phyloP scores from a whole-genome alignment of 257 asterid genomes.

The Cynanchum wilfordii region DNA sequence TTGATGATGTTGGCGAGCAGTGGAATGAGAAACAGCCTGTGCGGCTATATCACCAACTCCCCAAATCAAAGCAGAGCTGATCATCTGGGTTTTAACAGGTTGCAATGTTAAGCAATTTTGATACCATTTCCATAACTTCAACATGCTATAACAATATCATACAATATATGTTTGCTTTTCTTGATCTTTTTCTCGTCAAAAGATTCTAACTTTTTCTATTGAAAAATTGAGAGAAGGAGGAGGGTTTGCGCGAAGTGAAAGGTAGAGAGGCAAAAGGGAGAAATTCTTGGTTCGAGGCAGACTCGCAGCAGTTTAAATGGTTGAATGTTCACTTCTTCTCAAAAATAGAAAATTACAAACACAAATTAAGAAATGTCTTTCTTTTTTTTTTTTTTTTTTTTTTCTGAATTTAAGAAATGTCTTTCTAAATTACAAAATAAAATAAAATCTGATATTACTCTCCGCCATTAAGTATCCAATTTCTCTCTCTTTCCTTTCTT shows the following conservation, averaged over 20 bases:
- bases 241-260: no score
- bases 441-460: no score
- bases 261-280: neutral
- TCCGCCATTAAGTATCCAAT: no score
- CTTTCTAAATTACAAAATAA: no score
- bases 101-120: conserved; percentile 64
- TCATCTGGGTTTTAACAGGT: conserved; percentile 79
- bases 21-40: conserved; percentile 65
- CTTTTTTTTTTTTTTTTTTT: no score
- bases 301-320: no score
- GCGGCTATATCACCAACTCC: conserved; percentile 77
- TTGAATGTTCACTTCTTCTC: no score
- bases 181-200: neutral
- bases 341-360: no score
- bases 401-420: no score
- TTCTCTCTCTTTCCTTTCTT: no score
- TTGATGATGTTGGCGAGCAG: conserved; percentile 26
- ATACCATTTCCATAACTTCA: conserved; percentile 76
- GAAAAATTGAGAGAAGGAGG: neutral
- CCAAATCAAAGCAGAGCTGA: conserved; percentile 81
- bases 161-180: neutral
- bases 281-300: neutral
- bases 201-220: neutral
- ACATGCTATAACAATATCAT: conserved; percentile 21
- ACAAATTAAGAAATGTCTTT: no score